Conservation (phyloP, 1,284 basidiomycete species). For the Inonotus hispidus region DNA sequence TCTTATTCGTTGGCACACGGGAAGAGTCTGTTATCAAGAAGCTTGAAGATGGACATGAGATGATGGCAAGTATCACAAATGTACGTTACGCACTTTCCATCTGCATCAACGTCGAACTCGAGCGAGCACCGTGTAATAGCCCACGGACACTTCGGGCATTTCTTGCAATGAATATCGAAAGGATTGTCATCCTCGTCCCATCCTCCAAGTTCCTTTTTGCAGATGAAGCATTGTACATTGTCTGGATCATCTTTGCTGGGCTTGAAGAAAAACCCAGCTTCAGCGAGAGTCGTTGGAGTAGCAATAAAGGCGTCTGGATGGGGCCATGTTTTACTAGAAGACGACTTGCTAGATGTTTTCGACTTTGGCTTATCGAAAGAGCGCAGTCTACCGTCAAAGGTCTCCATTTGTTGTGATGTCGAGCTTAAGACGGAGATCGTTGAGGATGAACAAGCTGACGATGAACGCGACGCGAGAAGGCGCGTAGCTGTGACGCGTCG, state of each 20-base stretch:
- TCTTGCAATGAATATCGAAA: constrained; percentile 67
- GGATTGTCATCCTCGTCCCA: constrained; percentile 83
- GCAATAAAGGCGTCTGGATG: constrained; percentile 56
- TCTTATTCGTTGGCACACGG: constrained; percentile 58
- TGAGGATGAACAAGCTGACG: background rate
- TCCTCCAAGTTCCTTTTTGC: constrained; percentile 67
- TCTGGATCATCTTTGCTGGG: constrained; percentile 59
- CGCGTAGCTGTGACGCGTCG: background rate
- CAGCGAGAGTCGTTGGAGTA: constrained; percentile 64
- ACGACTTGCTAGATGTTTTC: constrained; percentile 36
- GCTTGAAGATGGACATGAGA: constrained; percentile 29
- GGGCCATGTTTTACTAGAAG: constrained; percentile 55
- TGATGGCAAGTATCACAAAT: background rate
- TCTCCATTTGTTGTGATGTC: constrained; percentile 9
- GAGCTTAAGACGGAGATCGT: background rate
- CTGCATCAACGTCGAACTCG: constrained; percentile 45
- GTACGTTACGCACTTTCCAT: constrained; percentile 45
- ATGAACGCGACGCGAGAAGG: background rate
- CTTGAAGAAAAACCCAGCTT: constrained; percentile 78
- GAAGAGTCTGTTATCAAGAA: constrained; percentile 50
- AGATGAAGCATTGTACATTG: constrained; percentile 71
- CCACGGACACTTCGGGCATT: constrained; percentile 68
- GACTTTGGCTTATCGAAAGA: constrained; percentile 51
- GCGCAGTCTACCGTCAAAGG: constrained; percentile 21
- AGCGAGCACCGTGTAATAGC: constrained; percentile 69